Evolutionary conservation across 495 filamentous ascomycete species (phyloP), one percentile per base, ranked within the genome.

Genomic region (Aspergillus homomorphus): DNA sequence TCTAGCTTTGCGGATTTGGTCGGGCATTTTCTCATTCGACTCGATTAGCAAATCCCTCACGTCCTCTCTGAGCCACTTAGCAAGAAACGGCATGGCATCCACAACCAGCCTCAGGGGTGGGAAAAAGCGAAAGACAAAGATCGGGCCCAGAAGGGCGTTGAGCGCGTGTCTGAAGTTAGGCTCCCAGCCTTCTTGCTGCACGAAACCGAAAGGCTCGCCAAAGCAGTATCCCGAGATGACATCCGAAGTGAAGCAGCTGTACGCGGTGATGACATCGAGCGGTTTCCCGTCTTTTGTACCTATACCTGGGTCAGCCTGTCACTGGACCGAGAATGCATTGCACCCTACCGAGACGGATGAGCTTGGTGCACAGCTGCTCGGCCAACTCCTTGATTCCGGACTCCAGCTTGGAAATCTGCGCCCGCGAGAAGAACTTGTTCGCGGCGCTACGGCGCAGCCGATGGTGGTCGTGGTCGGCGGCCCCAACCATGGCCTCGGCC

Each of bases 221-320:
- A 51, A 51, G 20, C 20, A 21, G 23, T 51, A 51, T 6, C 26
- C 20, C 9, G 49, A 51, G 49, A 51, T 51, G 49, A 51, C 24
- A 16, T 51, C 49, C 21, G 49, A 20, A 7, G 49, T 30, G 24
- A 51, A 51, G 49, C 49, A 51, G 49, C 26, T 51, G n/a, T 24
- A 51, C 21, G 49, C 49, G 5, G 6, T 28, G 16, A 10, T 51
- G 10, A 51, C 18, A 28, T 51, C 49, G 49, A 51, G 26, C 8
- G 49, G 49, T 7, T 28, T 21, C 6, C 28, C 9, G 6, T 26
- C 49, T 16, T 18, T 24, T 5, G 33, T 38, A 12, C n/a, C n/a
- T n/a, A n/a, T n/a, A n/a, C n/a, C n/a, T n/a, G n/a, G n/a, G n/a
- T n/a, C n/a, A n/a, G n/a, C n/a, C n/a, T n/a, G n/a, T n/a, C n/a